These are phyloP conservation scores for Melanomma pulvis-pyrius DNA, from an alignment of 495 filamentous ascomycete genomes.

Conservation along the genomic window DNA sequence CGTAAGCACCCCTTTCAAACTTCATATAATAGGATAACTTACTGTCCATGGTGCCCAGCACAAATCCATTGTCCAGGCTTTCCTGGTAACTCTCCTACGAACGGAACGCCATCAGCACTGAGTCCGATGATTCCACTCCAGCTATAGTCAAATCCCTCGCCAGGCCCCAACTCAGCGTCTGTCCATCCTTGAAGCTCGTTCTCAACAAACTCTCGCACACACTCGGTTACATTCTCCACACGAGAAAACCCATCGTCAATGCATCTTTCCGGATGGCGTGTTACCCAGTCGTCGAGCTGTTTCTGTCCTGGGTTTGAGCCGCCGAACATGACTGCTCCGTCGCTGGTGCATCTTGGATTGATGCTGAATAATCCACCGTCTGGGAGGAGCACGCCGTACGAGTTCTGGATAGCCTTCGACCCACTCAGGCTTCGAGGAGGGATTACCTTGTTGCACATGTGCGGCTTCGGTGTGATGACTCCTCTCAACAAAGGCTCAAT, in stretches of 20 bases:
- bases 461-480: slow-evolving; percentile 15
- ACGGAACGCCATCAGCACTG: slow-evolving; percentile 17
- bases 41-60: slow-evolving; percentile 24
- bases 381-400: slow-evolving; percentile 16
- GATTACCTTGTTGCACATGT: slow-evolving; percentile 27
- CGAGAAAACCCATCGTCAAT: slow-evolving; percentile 7
- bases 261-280: slow-evolving; percentile 13
- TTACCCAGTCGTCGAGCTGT: slow-evolving; percentile 15
- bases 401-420: slow-evolving; percentile 17
- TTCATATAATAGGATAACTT: background rate
- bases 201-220: slow-evolving; percentile 2
- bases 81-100: slow-evolving; percentile 12
- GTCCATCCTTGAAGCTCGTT: slow-evolving; percentile 13
- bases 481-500: slow-evolving; percentile 14
- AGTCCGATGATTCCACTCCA: slow-evolving; percentile 21
- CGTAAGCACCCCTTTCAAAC: background rate
- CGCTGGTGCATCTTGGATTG: slow-evolving; percentile 22
- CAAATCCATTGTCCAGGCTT: slow-evolving; percentile 21
- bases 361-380: slow-evolving; percentile 16
- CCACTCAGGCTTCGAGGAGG: slow-evolving; percentile 10
- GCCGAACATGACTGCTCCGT: slow-evolving; percentile 24
- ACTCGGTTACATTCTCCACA: slow-evolving; percentile 7
- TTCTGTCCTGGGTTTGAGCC: slow-evolving; percentile 20
- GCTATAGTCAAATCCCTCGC: slow-evolving; percentile 24
- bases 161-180: slow-evolving; percentile 1